Percentiles rank a stretch among this genome's conserved stretches.
These are phyloP conservation scores for Lachnellula subtilissima DNA, from an alignment of 2,329 filamentous ascomycete species.

Conservation along the genomic window DNA sequence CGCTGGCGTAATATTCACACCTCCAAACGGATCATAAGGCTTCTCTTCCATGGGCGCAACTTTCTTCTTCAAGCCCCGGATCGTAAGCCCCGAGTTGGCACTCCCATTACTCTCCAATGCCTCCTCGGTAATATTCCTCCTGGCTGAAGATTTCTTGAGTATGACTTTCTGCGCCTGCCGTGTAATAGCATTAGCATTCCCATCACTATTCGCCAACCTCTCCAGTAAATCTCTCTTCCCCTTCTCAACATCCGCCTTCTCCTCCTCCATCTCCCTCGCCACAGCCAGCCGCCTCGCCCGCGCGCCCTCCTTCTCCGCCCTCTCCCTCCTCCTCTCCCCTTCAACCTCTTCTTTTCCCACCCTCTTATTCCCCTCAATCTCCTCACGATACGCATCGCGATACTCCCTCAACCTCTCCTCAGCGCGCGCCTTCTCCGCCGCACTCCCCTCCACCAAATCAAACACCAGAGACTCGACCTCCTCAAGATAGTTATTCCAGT, in stretches of 20 bases:
- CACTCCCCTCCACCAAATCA: conserved; percentile 70
- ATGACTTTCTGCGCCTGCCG: conserved; percentile 54
- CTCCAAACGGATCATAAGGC: conserved; percentile 86
- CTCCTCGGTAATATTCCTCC: conserved; percentile 41
- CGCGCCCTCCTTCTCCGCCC: conserved; percentile 62
- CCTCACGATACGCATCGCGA: conserved; percentile 65
- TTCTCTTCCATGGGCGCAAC: conserved; percentile 59
- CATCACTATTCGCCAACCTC: conserved; percentile 57
- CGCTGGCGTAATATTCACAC: conserved; percentile 60
- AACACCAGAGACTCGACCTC: conserved; percentile 86
- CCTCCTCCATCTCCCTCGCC: conserved; percentile 64
- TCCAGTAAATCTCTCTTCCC: conserved; percentile 66
- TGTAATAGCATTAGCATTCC: conserved; percentile 54
- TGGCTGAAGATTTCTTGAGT: conserved; percentile 64
- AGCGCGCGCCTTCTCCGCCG: conserved; percentile 48
- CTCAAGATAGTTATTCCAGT: conserved; percentile 93
- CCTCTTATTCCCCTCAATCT: conserved; percentile 58
- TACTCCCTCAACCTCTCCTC: conserved; percentile 58
- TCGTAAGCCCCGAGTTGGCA: conserved; percentile 45
- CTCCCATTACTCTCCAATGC: conserved; percentile 19
- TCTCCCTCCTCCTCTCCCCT: conserved; percentile 49
- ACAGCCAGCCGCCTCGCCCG: conserved; percentile 59
- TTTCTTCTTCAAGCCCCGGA: conserved; percentile 73
- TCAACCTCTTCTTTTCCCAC: conserved; percentile 54
- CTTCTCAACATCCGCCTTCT: conserved; percentile 58